A percentile compares a stretch with the other conserved stretches of the same genome.
These are phyloP conservation scores for Exsudoporus floridanus DNA, from an alignment of 1,284 basidiomycete genomes.

Conservation along the genomic window DNA sequence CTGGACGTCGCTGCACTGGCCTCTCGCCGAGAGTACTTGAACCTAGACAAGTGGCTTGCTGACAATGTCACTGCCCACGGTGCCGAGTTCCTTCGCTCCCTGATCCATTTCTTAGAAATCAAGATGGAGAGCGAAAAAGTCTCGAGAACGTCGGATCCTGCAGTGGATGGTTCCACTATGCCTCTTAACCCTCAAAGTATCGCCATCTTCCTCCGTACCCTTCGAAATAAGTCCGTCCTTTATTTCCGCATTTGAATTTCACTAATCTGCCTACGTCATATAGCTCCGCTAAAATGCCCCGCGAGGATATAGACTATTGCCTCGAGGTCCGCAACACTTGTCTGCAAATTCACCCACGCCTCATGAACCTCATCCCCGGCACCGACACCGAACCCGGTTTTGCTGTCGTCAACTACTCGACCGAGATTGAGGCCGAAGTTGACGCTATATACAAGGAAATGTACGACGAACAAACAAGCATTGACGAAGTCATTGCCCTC, in stretches of 20 bases:
- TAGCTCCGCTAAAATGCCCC: constrained; percentile 64
- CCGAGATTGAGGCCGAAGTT: constrained; percentile 91
- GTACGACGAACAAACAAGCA: constrained; percentile 93
- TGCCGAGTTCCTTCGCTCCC: constrained; percentile 82
- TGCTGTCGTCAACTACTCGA: constrained; percentile 82
- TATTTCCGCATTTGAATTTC: neutral
- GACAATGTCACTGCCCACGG: constrained; percentile 83
- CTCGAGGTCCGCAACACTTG: constrained; percentile 92
- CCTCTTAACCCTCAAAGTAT: constrained; percentile 83
- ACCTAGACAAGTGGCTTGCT: constrained; percentile 95
- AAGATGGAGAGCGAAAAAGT: constrained; percentile 90
- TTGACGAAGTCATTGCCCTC: constrained; percentile 91
- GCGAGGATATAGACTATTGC: constrained; percentile 85
- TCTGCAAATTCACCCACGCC: constrained; percentile 92
- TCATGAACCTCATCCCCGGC: constrained; percentile 93
- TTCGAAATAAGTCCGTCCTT: constrained; percentile 72
- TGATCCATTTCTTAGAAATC: constrained; percentile 85
- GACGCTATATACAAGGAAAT: constrained; percentile 97
- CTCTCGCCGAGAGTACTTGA: constrained; percentile 89
- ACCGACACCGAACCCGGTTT: constrained; percentile 91
- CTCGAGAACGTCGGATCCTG: constrained; percentile 74
- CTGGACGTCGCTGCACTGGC: constrained; percentile 93
- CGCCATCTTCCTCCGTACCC: constrained; percentile 85
- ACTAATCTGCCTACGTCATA: constrained; percentile 2
- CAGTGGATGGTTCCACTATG: constrained; percentile 79